phyloP scores from a whole-genome alignment of 108 stramenopile species.

The Stephanodiscus minutulus region DNA sequence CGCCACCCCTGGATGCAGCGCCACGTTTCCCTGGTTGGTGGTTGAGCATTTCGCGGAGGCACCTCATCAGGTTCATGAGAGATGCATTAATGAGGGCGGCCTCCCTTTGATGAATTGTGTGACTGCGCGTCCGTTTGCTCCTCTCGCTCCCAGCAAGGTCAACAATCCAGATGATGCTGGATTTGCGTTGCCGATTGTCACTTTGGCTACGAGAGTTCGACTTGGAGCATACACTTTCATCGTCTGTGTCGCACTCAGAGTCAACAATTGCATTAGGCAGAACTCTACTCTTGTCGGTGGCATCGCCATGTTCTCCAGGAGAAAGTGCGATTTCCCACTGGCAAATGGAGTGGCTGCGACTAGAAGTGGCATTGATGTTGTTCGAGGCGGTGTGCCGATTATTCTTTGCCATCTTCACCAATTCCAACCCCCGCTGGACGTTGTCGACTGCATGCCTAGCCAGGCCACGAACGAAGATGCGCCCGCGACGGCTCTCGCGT shows the following conservation, averaged over 20 bases:
- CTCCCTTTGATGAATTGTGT: slow-evolving; percentile 89
- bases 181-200: slow-evolving; percentile 36
- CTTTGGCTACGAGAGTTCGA: slow-evolving; percentile 23
- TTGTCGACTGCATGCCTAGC: slow-evolving; percentile 72
- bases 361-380: slow-evolving; percentile 88
- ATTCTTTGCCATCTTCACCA: slow-evolving; percentile 63
- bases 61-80: slow-evolving; percentile 97
- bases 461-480: slow-evolving; percentile 83
- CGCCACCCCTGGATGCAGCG: slow-evolving; percentile 46
- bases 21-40: slow-evolving; percentile 50
- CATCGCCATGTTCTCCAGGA: slow-evolving; percentile 7
- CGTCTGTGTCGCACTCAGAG: slow-evolving; percentile 66
- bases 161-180: slow-evolving; percentile 90
- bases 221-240: slow-evolving; percentile 56
- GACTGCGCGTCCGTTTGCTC: slow-evolving; percentile 79
- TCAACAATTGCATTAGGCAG: slow-evolving; percentile 21
- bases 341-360: slow-evolving; percentile 94
- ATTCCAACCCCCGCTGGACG: slow-evolving; percentile 66
- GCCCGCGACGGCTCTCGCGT: slow-evolving; percentile 80
- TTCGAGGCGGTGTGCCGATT: slow-evolving; percentile 87
- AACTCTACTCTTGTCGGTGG: background rate
- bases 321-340: slow-evolving; percentile 71
- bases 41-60: slow-evolving; percentile 86
- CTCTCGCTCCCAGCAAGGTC: slow-evolving; percentile 98
- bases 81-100: slow-evolving; percentile 94